Percentiles rank a stretch among this genome's conserved stretches.
Evolutionary conservation across 2,329 filamentous ascomycete genomes (phyloP).

Genomic region (Fusarium sp.): DNA sequence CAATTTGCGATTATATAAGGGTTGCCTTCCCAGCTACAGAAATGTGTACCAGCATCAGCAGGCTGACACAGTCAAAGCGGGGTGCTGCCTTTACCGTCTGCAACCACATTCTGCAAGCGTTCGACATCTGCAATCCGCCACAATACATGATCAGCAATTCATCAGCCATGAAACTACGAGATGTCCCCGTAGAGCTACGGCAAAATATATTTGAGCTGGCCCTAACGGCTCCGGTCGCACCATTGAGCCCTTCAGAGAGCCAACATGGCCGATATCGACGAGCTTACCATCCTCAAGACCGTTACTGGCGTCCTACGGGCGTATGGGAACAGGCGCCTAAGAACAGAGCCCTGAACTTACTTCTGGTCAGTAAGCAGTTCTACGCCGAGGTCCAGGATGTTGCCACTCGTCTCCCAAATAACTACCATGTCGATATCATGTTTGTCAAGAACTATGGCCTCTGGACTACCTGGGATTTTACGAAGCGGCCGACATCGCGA

Average conservation of each 20-base stretch:
- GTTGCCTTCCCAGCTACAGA: no score
- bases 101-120: no score
- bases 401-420: neutral
- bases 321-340: neutral
- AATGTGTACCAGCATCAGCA: no score
- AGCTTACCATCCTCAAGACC: no score
- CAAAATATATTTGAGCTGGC: neutral
- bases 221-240: neutral
- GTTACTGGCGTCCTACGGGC: neutral
- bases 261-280: neutral
- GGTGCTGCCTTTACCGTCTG: no score
- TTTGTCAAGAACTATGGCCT: slow-evolving; percentile 8
- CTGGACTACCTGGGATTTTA: slow-evolving; percentile 8
- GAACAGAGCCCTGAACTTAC: neutral
- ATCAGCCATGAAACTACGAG: neutral
- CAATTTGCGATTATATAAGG: neutral
- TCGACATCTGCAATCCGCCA: no score
- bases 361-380: slow-evolving; percentile 4
- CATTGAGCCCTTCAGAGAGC: neutral
- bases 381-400: neutral
- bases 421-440: slow-evolving; percentile 23
- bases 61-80: no score
- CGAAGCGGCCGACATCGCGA: neutral
- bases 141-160: no score
- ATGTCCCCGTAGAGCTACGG: neutral